Conservation (phyloP, 306 rosid genomes). For the Rosa persica region DNA sequence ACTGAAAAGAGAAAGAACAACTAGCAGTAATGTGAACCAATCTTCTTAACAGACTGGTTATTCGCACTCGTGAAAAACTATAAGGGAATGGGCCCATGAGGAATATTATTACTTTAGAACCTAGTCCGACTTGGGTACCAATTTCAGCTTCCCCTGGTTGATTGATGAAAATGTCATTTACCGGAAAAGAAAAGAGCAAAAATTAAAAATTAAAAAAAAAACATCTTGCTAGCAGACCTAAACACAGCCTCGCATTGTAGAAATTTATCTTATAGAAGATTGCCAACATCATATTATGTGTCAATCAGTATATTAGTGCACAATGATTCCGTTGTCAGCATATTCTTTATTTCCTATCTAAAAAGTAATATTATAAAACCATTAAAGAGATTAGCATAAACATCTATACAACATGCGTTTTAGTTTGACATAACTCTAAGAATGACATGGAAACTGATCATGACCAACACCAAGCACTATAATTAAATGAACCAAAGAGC, state of each 20-base stretch:
- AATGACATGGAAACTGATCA: conserved; percentile 3
- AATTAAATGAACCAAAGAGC: conserved; percentile 1
- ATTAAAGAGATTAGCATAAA: not conserved
- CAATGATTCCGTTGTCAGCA: not conserved
- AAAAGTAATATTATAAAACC: not conserved
- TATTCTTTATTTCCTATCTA: not conserved
- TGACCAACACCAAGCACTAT: not conserved
- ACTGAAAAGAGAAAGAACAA: not conserved
- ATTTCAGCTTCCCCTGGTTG: not conserved
- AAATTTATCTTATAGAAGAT: too few relatives aligned
- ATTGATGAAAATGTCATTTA: not conserved
- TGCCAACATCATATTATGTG: too few relatives aligned
- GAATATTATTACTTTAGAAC: not conserved
- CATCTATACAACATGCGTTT: too few relatives aligned
- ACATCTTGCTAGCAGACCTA: not conserved
- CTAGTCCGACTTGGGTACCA: not conserved
- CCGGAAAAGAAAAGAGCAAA: not conserved
- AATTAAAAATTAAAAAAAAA: too few relatives aligned
- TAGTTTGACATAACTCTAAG: not conserved
- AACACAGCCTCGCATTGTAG: not conserved
- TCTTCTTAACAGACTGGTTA: not conserved
- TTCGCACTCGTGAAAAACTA: not conserved
- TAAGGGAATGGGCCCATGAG: not conserved
- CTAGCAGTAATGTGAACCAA: not conserved
- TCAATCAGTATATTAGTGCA: not conserved